Base-by-base conservation (phyloP, 2,329 filamentous ascomycete genomes). In the Xylariaceae sp. region DNA sequence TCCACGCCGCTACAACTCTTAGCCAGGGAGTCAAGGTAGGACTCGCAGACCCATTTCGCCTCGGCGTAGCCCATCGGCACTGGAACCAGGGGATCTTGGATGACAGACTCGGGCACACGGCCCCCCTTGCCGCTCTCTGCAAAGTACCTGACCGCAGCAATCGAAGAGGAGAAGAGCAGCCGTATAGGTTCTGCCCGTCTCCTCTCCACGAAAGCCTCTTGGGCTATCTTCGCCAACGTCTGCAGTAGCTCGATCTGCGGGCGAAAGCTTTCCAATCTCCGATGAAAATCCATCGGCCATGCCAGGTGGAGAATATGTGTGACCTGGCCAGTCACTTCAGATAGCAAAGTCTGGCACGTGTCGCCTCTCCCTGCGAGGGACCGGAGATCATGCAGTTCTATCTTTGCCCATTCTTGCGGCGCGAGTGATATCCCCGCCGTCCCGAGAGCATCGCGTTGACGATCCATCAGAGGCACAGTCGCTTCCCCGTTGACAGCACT, bases 31-130 rank as follows among this genome's bases (percentile, higher is more conserved):
- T 69, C 63, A 1, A 77, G 65, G 55, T 75, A 71, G 1, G 60
- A 56, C 51, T 77, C 74, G 50, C 74, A 76, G 1, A 69, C 66
- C 49, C 61, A 73, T 53, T 78, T 78, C 2, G 72, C 75, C 19
- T 77, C 73, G 1, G 67, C 65, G 50, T 77, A 77, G 14, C 74
- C 74, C 40, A 67, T 57, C 1, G 71, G 9, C 60, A 63, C 14
- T 66, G 60, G 39, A 0, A 68, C 67, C 2, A 59, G 56, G 5
- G 65, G 64, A 11, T 73, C 63, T 1, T 49, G 42, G 11, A 71
- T 58, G 1, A 53, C 50, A 7, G 64, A 54, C 50, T 76, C 74
- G 0, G 68, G 67, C 0, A 76, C 68, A 1, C 45, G 18, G 12
- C 11, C 22, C 38, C 7, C 17, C 14, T 14, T n/a, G 22, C 27